These are phyloP conservation scores for Parathielavia hyrcaniae DNA, from an alignment of 495 filamentous ascomycete species.

Conservation along the genomic window DNA sequence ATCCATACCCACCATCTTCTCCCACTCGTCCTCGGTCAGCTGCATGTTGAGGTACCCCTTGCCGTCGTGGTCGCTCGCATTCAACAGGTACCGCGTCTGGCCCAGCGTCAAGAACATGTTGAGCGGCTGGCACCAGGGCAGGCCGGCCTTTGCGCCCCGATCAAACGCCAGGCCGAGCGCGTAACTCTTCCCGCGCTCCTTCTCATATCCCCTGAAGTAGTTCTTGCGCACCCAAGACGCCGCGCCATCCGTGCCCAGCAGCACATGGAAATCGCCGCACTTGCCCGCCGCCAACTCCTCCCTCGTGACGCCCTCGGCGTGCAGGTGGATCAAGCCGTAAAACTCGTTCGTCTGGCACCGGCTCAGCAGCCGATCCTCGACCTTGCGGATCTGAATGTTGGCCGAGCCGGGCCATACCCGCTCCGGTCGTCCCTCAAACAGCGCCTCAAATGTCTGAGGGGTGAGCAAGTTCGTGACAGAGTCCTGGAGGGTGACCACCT, in stretches of 20 bases:
- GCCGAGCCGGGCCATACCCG: slow-evolving; percentile 34
- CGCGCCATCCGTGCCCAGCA: slow-evolving; percentile 36
- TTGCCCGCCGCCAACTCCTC: slow-evolving; percentile 30
- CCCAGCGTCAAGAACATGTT: slow-evolving; percentile 40
- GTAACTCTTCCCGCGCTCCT: slow-evolving; percentile 35
- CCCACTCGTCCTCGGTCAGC: slow-evolving; percentile 38
- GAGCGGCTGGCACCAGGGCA: slow-evolving; percentile 38
- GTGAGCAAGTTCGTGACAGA: slow-evolving; percentile 32
- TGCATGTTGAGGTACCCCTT: slow-evolving; percentile 40
- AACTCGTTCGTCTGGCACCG: slow-evolving; percentile 33
- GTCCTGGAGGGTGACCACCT: slow-evolving; percentile 35
- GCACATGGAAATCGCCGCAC: slow-evolving; percentile 36
- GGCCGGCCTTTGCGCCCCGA: slow-evolving; percentile 26
- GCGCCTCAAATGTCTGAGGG: slow-evolving; percentile 22
- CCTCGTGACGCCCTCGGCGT: slow-evolving; percentile 32
- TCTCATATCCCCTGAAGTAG: slow-evolving; percentile 39
- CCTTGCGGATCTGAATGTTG: slow-evolving; percentile 39
- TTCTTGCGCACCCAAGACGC: slow-evolving; percentile 33
- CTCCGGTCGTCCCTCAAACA: slow-evolving; percentile 31
- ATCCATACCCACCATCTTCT: slow-evolving; percentile 34
- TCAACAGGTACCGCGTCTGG: slow-evolving; percentile 37
- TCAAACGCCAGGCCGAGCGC: slow-evolving; percentile 37
- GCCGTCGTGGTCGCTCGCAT: slow-evolving; percentile 36
- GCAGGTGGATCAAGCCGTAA: slow-evolving; percentile 31
- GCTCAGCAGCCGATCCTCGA: slow-evolving; percentile 36